phyloP scores from a whole-genome alignment of 441 rosid species.

The Francoa sonchifolia region DNA sequence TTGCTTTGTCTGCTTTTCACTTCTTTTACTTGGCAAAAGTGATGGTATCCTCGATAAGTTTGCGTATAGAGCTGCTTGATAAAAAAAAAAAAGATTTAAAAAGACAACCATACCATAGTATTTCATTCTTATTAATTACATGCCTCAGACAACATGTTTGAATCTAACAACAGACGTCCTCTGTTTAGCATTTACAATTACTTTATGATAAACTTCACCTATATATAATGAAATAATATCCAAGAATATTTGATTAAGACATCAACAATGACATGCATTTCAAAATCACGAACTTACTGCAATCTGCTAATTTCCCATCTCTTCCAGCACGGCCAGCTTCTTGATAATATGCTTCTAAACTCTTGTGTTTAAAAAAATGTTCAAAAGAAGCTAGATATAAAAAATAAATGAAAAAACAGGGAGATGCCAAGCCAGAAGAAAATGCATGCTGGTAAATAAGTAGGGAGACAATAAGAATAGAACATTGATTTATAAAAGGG shows the following conservation, averaged over 20 bases:
- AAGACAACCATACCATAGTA: too few species aligned
- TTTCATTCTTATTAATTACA: too few species aligned
- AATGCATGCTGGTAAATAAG: not conserved
- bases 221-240: too few species aligned
- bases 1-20: conserved; percentile 51
- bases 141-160: too few species aligned
- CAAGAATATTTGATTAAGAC: too few species aligned
- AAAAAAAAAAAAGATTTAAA: too few species aligned
- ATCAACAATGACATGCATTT: not conserved
- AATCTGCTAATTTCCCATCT: conserved; percentile 77
- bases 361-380: conserved; percentile 32
- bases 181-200: too few species aligned
- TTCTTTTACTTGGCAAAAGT: conserved; percentile 64
- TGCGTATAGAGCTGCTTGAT: conserved; percentile 53
- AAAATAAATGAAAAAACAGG: conserved; percentile 4
- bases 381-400: conserved; percentile 2
- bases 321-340: conserved; percentile 99
- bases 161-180: too few species aligned
- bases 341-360: conserved; percentile 91
- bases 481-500: too few species aligned
- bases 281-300: conserved; percentile 36
- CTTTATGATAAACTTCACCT: too few species aligned
- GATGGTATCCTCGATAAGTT: conserved; percentile 56
- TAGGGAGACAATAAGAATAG: too few species aligned
- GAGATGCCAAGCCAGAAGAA: not conserved